Base-by-base conservation (phyloP, 2,329 filamentous ascomycete species). In the Helotiales sp. region DNA sequence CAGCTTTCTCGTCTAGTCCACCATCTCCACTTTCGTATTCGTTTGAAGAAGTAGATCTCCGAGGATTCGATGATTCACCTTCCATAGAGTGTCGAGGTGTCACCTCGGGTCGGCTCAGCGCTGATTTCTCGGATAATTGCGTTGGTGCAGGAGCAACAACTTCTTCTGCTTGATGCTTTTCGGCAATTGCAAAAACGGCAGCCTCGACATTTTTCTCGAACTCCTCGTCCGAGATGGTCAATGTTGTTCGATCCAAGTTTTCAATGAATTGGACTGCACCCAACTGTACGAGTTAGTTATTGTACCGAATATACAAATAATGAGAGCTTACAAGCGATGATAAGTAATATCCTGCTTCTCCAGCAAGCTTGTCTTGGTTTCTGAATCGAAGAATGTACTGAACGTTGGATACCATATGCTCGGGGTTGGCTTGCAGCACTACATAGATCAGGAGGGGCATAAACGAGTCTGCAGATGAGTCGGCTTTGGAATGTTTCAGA, bases 261-360 rank as follows among this genome's bases (percentile, higher is more conserved):
- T 99, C 96, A 73, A 99, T 92, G 78, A 99, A 99, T 75, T 97
- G 93, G 59, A 99, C 91, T 45, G 93, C 96, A 62, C 96, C 96
- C 90, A 95, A 92, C 86, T 91, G 68, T 72, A 78, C 28, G 50
- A 17, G 40, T 55, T 67, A 70, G 67, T 15, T 55, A 57, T 47
- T 32, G 40, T 22, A 13, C 20, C 8, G 37, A 28, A 50, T 34
- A 1, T 32, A n/a, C 26, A 40, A 10, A 26, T 10, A n/a, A 15
- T 5, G 17, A 26, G 40, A 32, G 76, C 85, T 75, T 81, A 93
- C 91, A 73, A 99, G 82, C 7, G 96, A 98, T 34, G 95, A 98
- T 64, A 99, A 87, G 79, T 99, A 99, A 80, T 99, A 99, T 13
- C 96, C 96, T 15, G 96, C 95, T 82, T 99, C 96, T n/a, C 96